Conservation (phyloP, 2,329 filamentous ascomycete genomes). For the Gliomastix tumulicola region DNA sequence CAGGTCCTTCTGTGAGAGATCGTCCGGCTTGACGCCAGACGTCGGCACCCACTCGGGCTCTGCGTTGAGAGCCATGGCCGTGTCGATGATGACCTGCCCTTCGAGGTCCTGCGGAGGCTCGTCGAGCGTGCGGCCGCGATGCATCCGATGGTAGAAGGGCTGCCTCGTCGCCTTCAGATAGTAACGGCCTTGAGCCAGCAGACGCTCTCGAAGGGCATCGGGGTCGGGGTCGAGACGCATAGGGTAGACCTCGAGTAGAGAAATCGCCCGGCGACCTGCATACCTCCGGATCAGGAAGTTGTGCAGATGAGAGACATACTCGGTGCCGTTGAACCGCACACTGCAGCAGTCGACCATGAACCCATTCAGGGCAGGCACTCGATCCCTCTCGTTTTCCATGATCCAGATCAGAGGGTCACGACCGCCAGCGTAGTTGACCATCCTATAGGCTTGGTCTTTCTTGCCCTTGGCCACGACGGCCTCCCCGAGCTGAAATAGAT, state of each 20-base stretch:
- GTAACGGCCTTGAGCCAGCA: background rate
- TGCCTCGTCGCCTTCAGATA: background rate
- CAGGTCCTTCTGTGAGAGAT: background rate
- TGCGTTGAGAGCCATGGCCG: constrained; percentile 2
- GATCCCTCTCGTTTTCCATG: background rate
- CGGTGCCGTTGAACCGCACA: constrained; percentile 2
- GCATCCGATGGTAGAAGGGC: background rate
- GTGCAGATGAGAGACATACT: constrained; percentile 5
- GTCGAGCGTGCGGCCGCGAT: constrained; percentile 1
- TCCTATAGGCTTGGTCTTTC: constrained; percentile 1
- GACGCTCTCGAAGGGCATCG: background rate
- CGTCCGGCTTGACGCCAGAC: background rate
- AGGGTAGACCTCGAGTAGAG: constrained; percentile 3
- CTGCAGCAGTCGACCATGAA: constrained; percentile 7
- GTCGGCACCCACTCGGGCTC: constrained; percentile 2
- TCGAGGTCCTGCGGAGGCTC: constrained; percentile 3
- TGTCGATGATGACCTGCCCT: constrained; percentile 5
- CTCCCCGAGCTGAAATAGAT: constrained; percentile 6
- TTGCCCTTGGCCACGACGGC: background rate
- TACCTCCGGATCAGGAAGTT: constrained; percentile 6
- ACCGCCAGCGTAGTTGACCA: constrained; percentile 4
- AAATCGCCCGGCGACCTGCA: constrained; percentile 3
- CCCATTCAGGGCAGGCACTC: constrained; percentile 1
- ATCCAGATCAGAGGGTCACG: background rate
- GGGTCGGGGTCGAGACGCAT: constrained; percentile 4